Evolutionary conservation across 164 flowering plant species (phyloP), one percentile per base, ranked within the genome.

Genomic region (Piper betle): DNA sequence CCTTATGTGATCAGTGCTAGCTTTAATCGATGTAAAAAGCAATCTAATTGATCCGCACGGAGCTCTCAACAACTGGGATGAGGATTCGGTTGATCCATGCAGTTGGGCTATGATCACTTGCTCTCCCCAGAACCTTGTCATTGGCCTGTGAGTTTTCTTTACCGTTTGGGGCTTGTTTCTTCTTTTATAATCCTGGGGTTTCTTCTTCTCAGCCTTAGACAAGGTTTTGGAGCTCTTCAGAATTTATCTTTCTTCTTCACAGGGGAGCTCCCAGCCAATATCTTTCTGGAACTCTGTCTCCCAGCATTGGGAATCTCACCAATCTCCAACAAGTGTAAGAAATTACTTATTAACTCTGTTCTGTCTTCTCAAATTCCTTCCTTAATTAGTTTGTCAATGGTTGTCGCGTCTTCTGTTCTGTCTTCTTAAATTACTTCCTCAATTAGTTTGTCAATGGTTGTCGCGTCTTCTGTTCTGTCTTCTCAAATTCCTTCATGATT

Each of bases 101-200:
- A 86, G 97, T 71, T 93, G 96, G 97, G 77, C 91, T 50, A 82
- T 87, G 96, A 79, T 93, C 72, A 90, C 96, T 74, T 93, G 99
- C 60, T 86, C 96, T 7, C 42, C 84, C 61, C 91, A 86, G 15
- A 87, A 88, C 68, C 81, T 84, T 39, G 99, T 93, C 52, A 69
- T 79, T 63, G 91, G 81, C 66, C 61, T 93, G 99, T 93, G 66
- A 76, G 86, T 81, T 59, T 62, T 55, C 58, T 38, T 13, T 8
- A 15, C 50, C 12, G 8, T 15, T 43, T 15, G 1, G 1, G 3
- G 2, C 50, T 6, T 15, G 12, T 43, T 15, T 43, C 12, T 6
- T 43, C 4, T 43, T 43, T 43, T 7, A 43, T 43, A 6, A 8
- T 43, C 10, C 12, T 43, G 12, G 50, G 10, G 4, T 43, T 43